Base-by-base conservation (phyloP, 108 stramenopile genomes). In the Craspedostauros australis region DNA sequence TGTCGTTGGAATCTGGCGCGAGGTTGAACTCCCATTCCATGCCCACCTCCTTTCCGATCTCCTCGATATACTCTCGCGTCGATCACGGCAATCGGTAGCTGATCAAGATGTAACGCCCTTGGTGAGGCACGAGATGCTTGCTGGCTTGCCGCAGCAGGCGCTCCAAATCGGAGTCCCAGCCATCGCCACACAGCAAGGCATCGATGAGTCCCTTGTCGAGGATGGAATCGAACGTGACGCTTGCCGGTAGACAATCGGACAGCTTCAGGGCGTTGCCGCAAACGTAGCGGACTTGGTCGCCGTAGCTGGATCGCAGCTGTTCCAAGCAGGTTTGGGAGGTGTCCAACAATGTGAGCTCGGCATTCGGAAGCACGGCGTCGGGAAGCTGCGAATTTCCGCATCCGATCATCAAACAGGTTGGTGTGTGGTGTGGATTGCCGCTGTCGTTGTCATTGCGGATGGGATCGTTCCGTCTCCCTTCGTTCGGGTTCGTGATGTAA, bases 131-230 rank as follows among this genome's bases (percentile, higher is more conserved):
- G 9, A 87, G 26, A 19, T 77, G 52, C 23, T 43, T 37, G 15
- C 57, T 36, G 7, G 75, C 51, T 24, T 67, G 64, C 0, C 24
- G 2, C 45, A 74, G 47, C 18, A 81, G 51, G 7, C 38, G 16
- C 50, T 68, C 55, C 4, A 84, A 15, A n/a, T 52, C 48, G 7
- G 42, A 33, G 34, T 84, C 64, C 62, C 72, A 82, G 0, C 82
- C 86, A 46, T 88, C 86, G 14, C 68, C 74, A 31, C 86, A 88
- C 51, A 88, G 64, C 0, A 88, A 51, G 16, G 86, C 86, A 73
- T 88, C 86, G 29, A 76, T 62, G 44, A 88, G 62, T 42, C 86
- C 86, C 57, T 88, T 88, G 49, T 88, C 86, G n/a, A 81, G 31
- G 25, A 88, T 66, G 1, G 67, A 62, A 62, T 88, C 82, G 50